phyloP scores from a whole-genome alignment of 2,329 filamentous ascomycete genomes.

The Pestalotiopsis sp. region DNA sequence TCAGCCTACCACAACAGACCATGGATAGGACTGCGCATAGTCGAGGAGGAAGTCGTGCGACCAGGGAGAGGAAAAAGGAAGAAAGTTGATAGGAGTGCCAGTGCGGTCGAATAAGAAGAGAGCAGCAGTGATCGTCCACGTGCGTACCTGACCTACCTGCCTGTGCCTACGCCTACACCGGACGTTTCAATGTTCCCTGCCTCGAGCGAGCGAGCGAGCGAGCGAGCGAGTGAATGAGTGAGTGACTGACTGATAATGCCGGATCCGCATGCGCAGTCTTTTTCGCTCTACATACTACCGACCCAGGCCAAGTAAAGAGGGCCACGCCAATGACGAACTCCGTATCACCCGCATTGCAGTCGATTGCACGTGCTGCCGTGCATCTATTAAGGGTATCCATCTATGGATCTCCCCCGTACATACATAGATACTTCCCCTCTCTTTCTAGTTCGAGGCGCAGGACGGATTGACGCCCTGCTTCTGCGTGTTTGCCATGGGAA shows the following conservation, averaged over 20 bases:
- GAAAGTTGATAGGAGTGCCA: conserved; percentile 1
- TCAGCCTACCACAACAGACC: conserved; percentile 16
- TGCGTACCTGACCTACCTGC: neutral
- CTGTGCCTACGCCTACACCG: neutral
- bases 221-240: neutral
- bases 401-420: neutral
- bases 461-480: no score
- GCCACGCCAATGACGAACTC: neutral
- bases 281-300: neutral
- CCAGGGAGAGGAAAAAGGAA: neutral
- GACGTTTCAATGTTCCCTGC: neutral
- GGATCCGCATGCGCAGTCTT: neutral
- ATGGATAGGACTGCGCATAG: conserved; percentile 8
- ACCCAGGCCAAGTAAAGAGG: neutral
- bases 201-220: neutral
- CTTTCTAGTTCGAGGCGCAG: no score
- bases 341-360: neutral
- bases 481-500: no score
- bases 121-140: neutral
- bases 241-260: neutral
- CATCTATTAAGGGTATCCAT: neutral
- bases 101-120: neutral
- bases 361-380: neutral
- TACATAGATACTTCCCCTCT: no score
- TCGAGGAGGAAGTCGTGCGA: conserved; percentile 8